A percentile compares a stretch with the other conserved stretches of the same genome.
phyloP scores from a whole-genome alignment of 345 rosid species.

The Moricandia arvensis region DNA sequence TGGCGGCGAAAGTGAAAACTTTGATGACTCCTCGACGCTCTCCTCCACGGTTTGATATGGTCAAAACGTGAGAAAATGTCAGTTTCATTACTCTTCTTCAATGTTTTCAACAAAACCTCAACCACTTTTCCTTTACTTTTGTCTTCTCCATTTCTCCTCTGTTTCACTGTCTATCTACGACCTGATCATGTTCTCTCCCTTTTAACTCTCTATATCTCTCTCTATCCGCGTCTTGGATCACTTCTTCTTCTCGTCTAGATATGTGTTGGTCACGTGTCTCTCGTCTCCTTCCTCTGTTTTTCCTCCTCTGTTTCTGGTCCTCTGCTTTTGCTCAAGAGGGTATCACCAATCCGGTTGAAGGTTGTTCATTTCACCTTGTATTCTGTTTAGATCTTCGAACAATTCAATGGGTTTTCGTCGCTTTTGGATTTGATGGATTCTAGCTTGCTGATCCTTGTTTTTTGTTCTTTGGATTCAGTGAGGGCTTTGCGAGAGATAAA shows the following conservation, averaged over 20 bases:
- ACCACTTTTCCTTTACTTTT: slow-evolving; percentile 14
- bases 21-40: slow-evolving; percentile 14
- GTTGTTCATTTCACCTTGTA: slow-evolving; percentile 22
- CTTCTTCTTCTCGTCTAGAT: neutral
- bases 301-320: slow-evolving; percentile 35
- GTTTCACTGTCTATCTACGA: slow-evolving; percentile 3
- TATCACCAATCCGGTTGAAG: slow-evolving; percentile 70
- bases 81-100: slow-evolving; percentile 4
- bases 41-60: slow-evolving; percentile 11
- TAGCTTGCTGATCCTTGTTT: slow-evolving; percentile 2
- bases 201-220: neutral
- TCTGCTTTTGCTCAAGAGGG: slow-evolving; percentile 45
- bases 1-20: slow-evolving; percentile 23
- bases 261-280: slow-evolving; percentile 27
- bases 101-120: slow-evolving; percentile 25
- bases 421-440: neutral
- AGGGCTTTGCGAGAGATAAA: slow-evolving; percentile 57
- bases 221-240: slow-evolving; percentile 8
- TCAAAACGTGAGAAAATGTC: slow-evolving; percentile 21
- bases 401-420: slow-evolving; percentile 10
- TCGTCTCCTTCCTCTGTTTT: slow-evolving; percentile 13
- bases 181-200: slow-evolving; percentile 7
- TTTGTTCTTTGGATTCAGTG: slow-evolving; percentile 44
- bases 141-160: slow-evolving; percentile 5
- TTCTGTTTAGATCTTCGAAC: neutral